Conservation (phyloP, 2,329 filamentous ascomycete species). For the Huntiella moniliformis region DNA sequence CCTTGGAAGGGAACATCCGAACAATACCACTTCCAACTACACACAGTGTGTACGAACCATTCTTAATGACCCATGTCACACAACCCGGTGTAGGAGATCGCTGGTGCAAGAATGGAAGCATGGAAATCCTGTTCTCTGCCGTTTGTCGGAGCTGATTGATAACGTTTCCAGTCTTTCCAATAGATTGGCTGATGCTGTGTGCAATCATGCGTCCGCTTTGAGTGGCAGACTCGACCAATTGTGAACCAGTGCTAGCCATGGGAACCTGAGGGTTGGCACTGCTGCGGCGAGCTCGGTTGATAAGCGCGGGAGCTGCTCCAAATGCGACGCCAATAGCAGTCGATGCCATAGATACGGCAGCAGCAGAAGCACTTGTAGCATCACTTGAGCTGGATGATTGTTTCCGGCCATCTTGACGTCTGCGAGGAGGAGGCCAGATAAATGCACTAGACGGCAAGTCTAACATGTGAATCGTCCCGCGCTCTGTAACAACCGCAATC, state of each 20-base stretch:
- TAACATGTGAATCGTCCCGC: conserved; percentile 86
- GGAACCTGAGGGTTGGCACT: conserved; percentile 4
- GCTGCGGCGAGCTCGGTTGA: conserved; percentile 28
- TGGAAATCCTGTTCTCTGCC: conserved; percentile 54
- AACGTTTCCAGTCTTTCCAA: conserved; percentile 52
- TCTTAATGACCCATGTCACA: conserved; percentile 45
- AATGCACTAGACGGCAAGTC: conserved; percentile 70
- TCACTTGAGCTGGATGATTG: conserved; percentile 20
- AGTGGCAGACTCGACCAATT: conserved; percentile 33
- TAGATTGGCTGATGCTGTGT: conserved; percentile 53
- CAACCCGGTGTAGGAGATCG: conserved; percentile 37
- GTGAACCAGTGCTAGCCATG: conserved; percentile 5
- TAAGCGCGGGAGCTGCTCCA: conserved; percentile 38
- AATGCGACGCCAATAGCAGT: conserved; percentile 53
- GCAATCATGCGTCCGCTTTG: conserved; percentile 56
- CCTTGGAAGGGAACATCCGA: conserved; percentile 43
- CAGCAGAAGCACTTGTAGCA: conserved; percentile 32
- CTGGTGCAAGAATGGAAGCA: conserved; percentile 34
- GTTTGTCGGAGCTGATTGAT: conserved; percentile 55
- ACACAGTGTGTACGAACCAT: conserved; percentile 42
- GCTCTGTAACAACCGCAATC: conserved; percentile 76
- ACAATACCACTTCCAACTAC: conserved; percentile 48
- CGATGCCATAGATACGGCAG: conserved; percentile 49
- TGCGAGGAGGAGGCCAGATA: conserved; percentile 63
- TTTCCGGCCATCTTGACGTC: conserved; percentile 27